Evolutionary conservation across 1,284 basidiomycete genomes (phyloP).

Genomic region (Hemileia vastatrix): DNA sequence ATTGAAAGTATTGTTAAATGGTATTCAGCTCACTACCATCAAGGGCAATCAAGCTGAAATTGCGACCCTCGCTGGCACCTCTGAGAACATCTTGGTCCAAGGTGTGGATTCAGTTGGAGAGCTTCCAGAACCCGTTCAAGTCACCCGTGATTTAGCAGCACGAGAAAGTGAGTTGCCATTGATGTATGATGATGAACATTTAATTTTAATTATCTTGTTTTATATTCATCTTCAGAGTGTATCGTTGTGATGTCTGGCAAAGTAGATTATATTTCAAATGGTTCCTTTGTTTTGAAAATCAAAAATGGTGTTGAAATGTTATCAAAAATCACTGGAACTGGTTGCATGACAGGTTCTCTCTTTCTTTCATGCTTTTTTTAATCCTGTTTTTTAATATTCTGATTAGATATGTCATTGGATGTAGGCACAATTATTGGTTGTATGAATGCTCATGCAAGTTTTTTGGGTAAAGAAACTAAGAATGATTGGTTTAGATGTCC

Average conservation of each 20-base stretch:
- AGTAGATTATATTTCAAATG: conserved; percentile 79
- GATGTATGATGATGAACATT: background rate
- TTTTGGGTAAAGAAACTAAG: too few species aligned
- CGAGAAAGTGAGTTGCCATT: conserved; percentile 57
- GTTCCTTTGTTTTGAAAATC: conserved; percentile 57
- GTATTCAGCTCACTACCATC: conserved; percentile 81
- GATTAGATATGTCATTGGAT: too few species aligned
- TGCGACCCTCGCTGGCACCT: conserved; percentile 60
- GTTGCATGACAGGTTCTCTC: conserved; percentile 81
- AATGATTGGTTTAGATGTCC: too few species aligned
- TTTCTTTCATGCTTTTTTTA: too few species aligned
- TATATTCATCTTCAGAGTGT: conserved; percentile 5
- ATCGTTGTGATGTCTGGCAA: conserved; percentile 74
- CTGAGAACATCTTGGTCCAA: conserved; percentile 62
- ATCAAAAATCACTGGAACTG: conserved; percentile 74
- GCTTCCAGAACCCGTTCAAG: conserved; percentile 62
- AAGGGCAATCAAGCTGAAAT: conserved; percentile 94
- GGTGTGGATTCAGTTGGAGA: conserved; percentile 82
- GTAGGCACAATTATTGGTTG: too few species aligned
- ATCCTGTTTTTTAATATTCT: too few species aligned
- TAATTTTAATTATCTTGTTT: background rate
- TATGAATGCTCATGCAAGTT: too few species aligned
- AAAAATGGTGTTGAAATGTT: conserved; percentile 69
- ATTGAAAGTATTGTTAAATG: conserved; percentile 65
- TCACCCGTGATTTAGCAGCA: conserved; percentile 63